Evolutionary conservation across 208 protist species (phyloP).

Genomic region (Acanthamoeba comandoni): DNA sequence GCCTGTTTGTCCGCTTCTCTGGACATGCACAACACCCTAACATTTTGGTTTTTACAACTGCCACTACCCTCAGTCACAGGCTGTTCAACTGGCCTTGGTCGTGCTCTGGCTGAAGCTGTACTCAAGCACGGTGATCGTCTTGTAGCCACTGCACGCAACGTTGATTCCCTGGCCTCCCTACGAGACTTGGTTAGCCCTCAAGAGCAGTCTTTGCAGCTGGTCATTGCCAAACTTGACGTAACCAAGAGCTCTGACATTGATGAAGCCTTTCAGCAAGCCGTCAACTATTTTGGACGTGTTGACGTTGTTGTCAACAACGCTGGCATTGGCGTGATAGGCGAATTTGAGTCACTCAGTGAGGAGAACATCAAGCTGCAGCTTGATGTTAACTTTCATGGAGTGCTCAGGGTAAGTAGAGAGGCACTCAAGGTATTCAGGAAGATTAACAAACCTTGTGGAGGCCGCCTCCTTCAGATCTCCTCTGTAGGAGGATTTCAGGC

Average conservation of each 20-base stretch:
- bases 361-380: background rate
- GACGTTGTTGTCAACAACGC: slow-evolving; percentile 77
- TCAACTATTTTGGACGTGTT: slow-evolving; percentile 40
- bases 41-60: too few relatives aligned
- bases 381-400: slow-evolving; percentile 36
- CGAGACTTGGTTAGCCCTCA: background rate
- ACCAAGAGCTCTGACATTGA: background rate
- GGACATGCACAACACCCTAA: too few relatives aligned
- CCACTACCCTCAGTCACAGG: slow-evolving; percentile 39
- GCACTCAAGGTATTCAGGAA: slow-evolving; percentile 12
- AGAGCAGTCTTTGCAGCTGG: background rate
- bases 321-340: slow-evolving; percentile 31
- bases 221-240: slow-evolving; percentile 60
- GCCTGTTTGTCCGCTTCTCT: too few relatives aligned
- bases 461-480: slow-evolving; percentile 24
- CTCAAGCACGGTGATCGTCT: slow-evolving; percentile 60
- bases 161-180: slow-evolving; percentile 1
- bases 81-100: slow-evolving; percentile 70
- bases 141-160: slow-evolving; percentile 65
- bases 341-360: slow-evolving; percentile 36
- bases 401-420: background rate
- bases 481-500: background rate
- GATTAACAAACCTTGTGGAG: background rate
- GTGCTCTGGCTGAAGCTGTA: slow-evolving; percentile 32
- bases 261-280: slow-evolving; percentile 14